These are phyloP conservation scores for Magnolia officinalis DNA, from an alignment of 164 flowering plant genomes.

Conservation along the genomic window DNA sequence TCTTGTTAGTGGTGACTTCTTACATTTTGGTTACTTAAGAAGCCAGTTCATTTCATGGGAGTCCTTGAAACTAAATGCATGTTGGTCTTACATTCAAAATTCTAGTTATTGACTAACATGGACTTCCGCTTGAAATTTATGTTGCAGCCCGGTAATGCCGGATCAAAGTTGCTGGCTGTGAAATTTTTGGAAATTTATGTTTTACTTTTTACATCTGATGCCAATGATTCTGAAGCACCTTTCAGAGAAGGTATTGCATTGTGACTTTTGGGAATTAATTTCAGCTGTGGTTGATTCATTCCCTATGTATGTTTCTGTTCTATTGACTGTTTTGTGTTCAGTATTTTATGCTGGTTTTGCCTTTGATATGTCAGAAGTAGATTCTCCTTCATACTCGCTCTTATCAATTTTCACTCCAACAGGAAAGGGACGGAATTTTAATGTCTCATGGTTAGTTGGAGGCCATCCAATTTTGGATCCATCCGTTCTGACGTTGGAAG, in stretches of 20 bases:
- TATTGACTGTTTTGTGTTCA: not conserved
- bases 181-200: conserved; percentile 80
- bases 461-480: conserved; percentile 77
- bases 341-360: not conserved
- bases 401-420: conserved; percentile 18
- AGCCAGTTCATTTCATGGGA: not conserved
- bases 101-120: conserved; percentile 5
- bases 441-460: conserved; percentile 65
- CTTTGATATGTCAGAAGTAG: not conserved
- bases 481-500: conserved; percentile 52
- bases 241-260: conserved; percentile 51
- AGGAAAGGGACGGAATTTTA: conserved; percentile 49
- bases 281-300: conserved; percentile 2
- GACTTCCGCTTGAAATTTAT: conserved; percentile 15
- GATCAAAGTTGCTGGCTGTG: conserved; percentile 68
- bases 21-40: not conserved
- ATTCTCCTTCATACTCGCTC: not conserved
- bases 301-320: not conserved
- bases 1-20: not conserved
- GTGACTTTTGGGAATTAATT: not conserved
- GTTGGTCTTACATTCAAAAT: not conserved
- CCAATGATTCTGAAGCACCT: conserved; percentile 38
- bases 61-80: not conserved
- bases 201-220: conserved; percentile 60
- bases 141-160: conserved; percentile 65